A percentile compares a stretch with the other conserved stretches of the same genome.
Conservation (phyloP, 352 stramenopile genomes). For the Globisporangium recalcitrans region DNA sequence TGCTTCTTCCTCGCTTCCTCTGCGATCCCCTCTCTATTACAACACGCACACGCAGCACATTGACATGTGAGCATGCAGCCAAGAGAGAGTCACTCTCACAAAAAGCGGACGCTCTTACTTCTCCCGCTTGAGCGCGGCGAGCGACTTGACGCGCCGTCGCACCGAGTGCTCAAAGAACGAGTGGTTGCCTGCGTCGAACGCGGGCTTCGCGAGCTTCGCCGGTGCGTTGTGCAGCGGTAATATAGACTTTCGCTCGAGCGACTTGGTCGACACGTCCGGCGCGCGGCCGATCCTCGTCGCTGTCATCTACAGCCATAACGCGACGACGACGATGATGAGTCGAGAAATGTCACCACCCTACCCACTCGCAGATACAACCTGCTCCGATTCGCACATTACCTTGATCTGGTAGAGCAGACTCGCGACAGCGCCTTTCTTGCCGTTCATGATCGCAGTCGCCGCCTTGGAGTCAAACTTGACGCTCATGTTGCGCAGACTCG, state of each 20-base stretch:
- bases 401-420: conserved; percentile 89
- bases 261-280: conserved; percentile 46
- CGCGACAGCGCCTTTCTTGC: conserved; percentile 42
- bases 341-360: not conserved
- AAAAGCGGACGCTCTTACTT: too few relatives aligned
- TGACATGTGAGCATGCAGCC: not conserved
- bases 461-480: conserved; percentile 75
- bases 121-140: conserved; percentile 37
- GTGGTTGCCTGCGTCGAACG: conserved; percentile 51
- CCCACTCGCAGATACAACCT: not conserved
- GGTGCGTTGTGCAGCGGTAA: conserved; percentile 58
- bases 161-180: conserved; percentile 67
- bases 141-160: conserved; percentile 50
- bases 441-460: conserved; percentile 81
- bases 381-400: conserved; percentile 21
- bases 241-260: conserved; percentile 38
- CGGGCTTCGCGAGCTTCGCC: conserved; percentile 48
- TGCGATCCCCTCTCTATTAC: conserved; percentile 33
- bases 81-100: too few relatives aligned
- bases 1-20: conserved; percentile 26
- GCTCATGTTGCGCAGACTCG: conserved; percentile 60
- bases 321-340: not conserved
- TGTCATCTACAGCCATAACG: conserved; percentile 27
- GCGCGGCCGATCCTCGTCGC: conserved; percentile 38
- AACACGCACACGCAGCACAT: not conserved